These are phyloP conservation scores for Penicillium nucicola DNA, from an alignment of 495 filamentous ascomycete genomes.

Conservation along the genomic window DNA sequence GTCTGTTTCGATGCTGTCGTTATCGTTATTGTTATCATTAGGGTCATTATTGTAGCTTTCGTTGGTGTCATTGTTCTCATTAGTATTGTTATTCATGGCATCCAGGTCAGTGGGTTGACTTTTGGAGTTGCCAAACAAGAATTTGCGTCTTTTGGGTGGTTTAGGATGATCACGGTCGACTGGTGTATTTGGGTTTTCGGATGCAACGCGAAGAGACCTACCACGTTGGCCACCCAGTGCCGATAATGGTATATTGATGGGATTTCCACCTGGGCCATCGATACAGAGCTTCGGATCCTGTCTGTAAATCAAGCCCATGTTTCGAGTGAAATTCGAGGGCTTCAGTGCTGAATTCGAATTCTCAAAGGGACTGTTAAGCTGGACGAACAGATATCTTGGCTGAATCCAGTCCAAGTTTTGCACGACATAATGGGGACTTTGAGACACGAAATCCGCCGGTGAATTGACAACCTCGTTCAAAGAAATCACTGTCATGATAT, in stretches of 20 bases:
- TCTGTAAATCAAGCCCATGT: constrained; percentile 24
- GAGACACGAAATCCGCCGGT: constrained; percentile 55
- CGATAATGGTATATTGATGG: constrained; percentile 49
- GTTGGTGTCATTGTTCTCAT: constrained; percentile 11
- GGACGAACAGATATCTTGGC: constrained; percentile 80
- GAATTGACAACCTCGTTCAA: constrained; percentile 87
- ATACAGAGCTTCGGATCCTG: constrained; percentile 55
- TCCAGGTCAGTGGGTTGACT: neutral
- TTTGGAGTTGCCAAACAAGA: neutral
- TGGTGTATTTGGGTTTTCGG: neutral
- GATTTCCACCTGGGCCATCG: constrained; percentile 25
- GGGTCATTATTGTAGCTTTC: neutral
- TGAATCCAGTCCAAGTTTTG: constrained; percentile 84
- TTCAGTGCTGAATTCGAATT: neutral
- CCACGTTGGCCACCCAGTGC: constrained; percentile 41
- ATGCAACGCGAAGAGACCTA: neutral
- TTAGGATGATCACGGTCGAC: neutral
- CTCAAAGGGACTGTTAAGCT: constrained; percentile 7
- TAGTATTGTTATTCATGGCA: neutral
- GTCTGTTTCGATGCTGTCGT: constrained; percentile 18
- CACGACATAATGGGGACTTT: constrained; percentile 66
- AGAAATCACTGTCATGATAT: constrained; percentile 59
- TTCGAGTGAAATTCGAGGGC: neutral
- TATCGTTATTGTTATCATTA: constrained; percentile 6
- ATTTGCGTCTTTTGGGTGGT: constrained; percentile 9